Conservation (phyloP, 768 basidiomycete genomes). For the Boletus barrowsii region DNA sequence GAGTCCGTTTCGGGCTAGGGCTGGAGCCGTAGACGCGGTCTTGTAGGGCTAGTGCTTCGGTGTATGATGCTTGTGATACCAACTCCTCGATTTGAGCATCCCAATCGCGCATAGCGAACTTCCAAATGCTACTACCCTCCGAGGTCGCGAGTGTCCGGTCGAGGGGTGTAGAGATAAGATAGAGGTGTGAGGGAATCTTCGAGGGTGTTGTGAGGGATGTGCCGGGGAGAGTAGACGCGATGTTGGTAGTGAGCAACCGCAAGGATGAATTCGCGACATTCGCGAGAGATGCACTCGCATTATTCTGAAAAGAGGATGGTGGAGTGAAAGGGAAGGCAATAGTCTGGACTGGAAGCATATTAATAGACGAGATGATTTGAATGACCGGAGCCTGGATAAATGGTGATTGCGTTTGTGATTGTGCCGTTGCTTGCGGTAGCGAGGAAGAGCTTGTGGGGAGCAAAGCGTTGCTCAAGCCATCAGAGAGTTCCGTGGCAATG, state of each 20-base stretch:
- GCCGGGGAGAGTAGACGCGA: conserved; percentile 45
- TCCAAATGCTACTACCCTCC: conserved; percentile 82
- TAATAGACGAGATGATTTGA: conserved; percentile 70
- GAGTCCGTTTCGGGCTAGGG: conserved; percentile 39
- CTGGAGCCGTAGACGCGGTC: conserved; percentile 37
- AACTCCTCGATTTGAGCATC: conserved; percentile 83
- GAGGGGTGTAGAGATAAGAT: conserved; percentile 67
- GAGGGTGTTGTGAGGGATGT: conserved; percentile 25
- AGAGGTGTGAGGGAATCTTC: conserved; percentile 41
- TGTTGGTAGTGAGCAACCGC: conserved; percentile 47
- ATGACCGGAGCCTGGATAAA: conserved; percentile 57
- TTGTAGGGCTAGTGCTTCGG: conserved; percentile 77
- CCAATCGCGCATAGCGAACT: conserved; percentile 68
- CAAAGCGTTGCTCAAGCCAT: conserved; percentile 15
- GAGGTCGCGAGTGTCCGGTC: conserved; percentile 62
- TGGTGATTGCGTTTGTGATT: conserved; percentile 26
- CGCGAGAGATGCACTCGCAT: background rate
- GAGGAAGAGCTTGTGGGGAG: conserved; percentile 11
- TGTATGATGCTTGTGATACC: conserved; percentile 61
- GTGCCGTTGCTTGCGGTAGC: conserved; percentile 20
- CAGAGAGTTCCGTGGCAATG: conserved; percentile 20
- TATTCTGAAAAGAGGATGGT: conserved; percentile 19
- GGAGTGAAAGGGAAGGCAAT: conserved; percentile 61
- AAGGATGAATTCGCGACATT: conserved; percentile 44
- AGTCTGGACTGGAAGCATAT: conserved; percentile 57